phyloP scores from a whole-genome alignment of 805 yeast species.

The Zygotorulaspora sp. region DNA sequence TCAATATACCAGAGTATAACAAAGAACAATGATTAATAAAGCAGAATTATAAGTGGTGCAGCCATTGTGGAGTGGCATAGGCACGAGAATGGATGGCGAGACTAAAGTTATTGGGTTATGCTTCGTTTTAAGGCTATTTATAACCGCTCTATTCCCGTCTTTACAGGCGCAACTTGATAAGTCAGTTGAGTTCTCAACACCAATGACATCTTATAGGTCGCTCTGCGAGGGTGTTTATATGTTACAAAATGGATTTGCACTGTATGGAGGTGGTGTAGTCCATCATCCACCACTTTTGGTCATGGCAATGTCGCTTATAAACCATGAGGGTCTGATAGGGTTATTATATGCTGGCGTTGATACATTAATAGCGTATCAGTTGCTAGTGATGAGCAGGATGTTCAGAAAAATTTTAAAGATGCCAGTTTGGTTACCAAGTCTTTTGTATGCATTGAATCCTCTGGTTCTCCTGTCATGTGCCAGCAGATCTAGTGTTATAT shows the following conservation, averaged over 20 bases:
- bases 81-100: constrained; percentile 10
- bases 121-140: constrained; percentile 19
- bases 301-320: constrained; percentile 30
- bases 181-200: constrained; percentile 35
- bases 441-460: constrained; percentile 77
- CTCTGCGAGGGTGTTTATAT: constrained; percentile 66
- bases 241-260: constrained; percentile 49
- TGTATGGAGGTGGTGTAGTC: constrained; percentile 80
- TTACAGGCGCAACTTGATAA: constrained; percentile 27
- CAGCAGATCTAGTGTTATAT: constrained; percentile 59
- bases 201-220: constrained; percentile 39
- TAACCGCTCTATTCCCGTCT: constrained; percentile 25
- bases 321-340: constrained; percentile 12
- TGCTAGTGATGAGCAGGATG: constrained; percentile 45
- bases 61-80: not conserved
- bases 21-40: no score
- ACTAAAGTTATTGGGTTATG: constrained; percentile 17
- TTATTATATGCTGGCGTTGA: constrained; percentile 58
- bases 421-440: constrained; percentile 44
- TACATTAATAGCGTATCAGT: constrained; percentile 48
- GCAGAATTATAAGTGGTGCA: no score
- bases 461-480: constrained; percentile 62
- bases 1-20: no score
- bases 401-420: constrained; percentile 17
- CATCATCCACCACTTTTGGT: constrained; percentile 81